A percentile compares a stretch with the other conserved stretches of the same genome.
phyloP scores from a whole-genome alignment of 2,329 filamentous ascomycete genomes.

The Tolypocladium tropicale region DNA sequence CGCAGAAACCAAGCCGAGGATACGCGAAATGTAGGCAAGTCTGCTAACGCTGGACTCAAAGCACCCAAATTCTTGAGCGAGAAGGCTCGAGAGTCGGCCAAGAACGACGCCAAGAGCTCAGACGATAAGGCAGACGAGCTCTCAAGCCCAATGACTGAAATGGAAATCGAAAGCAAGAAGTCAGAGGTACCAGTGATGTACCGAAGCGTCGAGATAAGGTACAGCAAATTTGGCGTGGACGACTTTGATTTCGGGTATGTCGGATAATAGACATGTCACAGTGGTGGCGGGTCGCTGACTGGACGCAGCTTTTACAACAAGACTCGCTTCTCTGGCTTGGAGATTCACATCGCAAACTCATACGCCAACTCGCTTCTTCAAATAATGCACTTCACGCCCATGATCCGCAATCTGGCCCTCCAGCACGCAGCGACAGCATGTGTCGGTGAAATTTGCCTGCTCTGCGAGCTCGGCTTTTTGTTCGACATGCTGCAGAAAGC shows the following conservation, averaged over 20 bases:
- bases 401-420: slow-evolving; percentile 78
- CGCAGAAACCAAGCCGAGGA: slow-evolving; percentile 77
- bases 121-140: slow-evolving; percentile 45
- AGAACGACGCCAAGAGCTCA: slow-evolving; percentile 28
- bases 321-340: slow-evolving; percentile 80
- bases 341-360: slow-evolving; percentile 94
- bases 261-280: neutral
- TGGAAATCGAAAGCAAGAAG: slow-evolving; percentile 63
- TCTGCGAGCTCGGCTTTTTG: slow-evolving; percentile 91
- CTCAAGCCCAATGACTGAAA: slow-evolving; percentile 53
- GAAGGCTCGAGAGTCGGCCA: slow-evolving; percentile 62
- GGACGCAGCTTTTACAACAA: slow-evolving; percentile 76
- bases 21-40: slow-evolving; percentile 53
- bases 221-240: slow-evolving; percentile 97
- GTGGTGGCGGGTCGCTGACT: slow-evolving; percentile 8
- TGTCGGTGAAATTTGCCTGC: slow-evolving; percentile 68
- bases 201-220: slow-evolving; percentile 92
- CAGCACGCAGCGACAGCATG: slow-evolving; percentile 83
- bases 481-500: slow-evolving; percentile 99
- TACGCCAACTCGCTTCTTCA: slow-evolving; percentile 91
- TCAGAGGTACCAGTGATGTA: slow-evolving; percentile 84
- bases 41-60: slow-evolving; percentile 49
- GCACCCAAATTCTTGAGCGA: slow-evolving; percentile 93
- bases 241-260: slow-evolving; percentile 92
- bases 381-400: slow-evolving; percentile 79